phyloP scores from a whole-genome alignment of 768 basidiomycete genomes.

The Omphalotus guepiniiformis region DNA sequence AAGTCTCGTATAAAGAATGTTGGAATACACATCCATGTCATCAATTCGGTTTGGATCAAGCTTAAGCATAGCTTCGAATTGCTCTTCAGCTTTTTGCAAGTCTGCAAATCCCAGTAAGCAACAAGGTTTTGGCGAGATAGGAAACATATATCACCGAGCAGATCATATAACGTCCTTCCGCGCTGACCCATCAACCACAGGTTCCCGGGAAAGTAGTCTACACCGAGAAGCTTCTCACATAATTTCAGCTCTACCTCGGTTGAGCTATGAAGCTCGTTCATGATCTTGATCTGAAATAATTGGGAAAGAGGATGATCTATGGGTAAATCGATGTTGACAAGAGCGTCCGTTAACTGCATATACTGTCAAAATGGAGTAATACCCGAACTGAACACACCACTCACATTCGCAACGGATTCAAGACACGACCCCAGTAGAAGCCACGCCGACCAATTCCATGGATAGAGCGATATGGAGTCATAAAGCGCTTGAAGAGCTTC shows the following conservation, averaged over 20 bases:
- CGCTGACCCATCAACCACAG: conserved; percentile 64
- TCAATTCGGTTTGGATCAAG: conserved; percentile 71
- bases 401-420: conserved; percentile 16
- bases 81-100: conserved; percentile 20
- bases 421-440: conserved; percentile 50
- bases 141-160: background rate
- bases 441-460: conserved; percentile 80
- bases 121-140: conserved; percentile 17
- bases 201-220: conserved; percentile 54
- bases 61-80: conserved; percentile 25
- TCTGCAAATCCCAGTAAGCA: conserved; percentile 18
- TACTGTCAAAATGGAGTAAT: too few relatives aligned
- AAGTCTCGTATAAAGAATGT: conserved; percentile 76
- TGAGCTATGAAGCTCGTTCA: conserved; percentile 64
- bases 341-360: conserved; percentile 37
- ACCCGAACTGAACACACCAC: too few relatives aligned
- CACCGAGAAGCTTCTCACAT: conserved; percentile 53
- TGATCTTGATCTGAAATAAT: conserved; percentile 66
- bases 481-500: conserved; percentile 62
- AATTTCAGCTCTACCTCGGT: conserved; percentile 55
- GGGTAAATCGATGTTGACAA: conserved; percentile 44
- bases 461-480: conserved; percentile 48
- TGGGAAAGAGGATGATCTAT: conserved; percentile 51
- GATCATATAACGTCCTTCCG: conserved; percentile 63
- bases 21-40: conserved; percentile 75